Base-by-base conservation (phyloP, 164 flowering plant species). In the Liquidambar formosana region DNA sequence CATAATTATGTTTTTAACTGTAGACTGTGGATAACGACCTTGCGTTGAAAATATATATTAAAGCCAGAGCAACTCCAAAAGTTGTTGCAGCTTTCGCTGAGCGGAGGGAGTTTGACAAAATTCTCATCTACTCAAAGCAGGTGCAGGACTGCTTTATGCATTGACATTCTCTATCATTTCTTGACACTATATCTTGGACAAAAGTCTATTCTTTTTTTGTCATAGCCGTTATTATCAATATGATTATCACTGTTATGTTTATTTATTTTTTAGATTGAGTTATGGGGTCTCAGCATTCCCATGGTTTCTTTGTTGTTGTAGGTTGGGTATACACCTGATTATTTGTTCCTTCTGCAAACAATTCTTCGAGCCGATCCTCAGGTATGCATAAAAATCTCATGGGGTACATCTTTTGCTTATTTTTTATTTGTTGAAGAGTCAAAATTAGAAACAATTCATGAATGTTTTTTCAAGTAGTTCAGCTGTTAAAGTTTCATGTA, bases 41-140 rank as follows among this genome's bases (percentile, higher is more conserved):
- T 79, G 99, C 99, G 0, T 77, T 96, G 71, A 96, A 96, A 79
- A 92, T 96, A 67, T 96, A 92, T 65, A 96, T 96, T 49, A 96
- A 96, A 84, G 99, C 99, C 33, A 82, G 99, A 75, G 98, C 99
- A 70, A 96, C 99, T 28, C 98, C 98, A 8, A 96, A 96, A 80
- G 99, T 96, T 70, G 99, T 96, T 72, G 99, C 99, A 21, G 99
- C 99, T 76, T 96, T 96, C 87, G 99, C 99, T 57, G 99, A 96
- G 73, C 77, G 98, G 33, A 86, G 97, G 77, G 99, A 96, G 79
- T 96, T 96, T 74, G 99, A 96, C 82, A 96, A 96, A 71, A 96
- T 96, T 67, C 81, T 96, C 27, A 88, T 96, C 43, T 96, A 96
- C 84, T 96, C 99, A 21, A 96, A 93, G 81, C 99, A 96, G 96